These are phyloP conservation scores for Melanopsichium pennsylvanicum DNA, from an alignment of 1,284 basidiomycete genomes.

Conservation along the genomic window DNA sequence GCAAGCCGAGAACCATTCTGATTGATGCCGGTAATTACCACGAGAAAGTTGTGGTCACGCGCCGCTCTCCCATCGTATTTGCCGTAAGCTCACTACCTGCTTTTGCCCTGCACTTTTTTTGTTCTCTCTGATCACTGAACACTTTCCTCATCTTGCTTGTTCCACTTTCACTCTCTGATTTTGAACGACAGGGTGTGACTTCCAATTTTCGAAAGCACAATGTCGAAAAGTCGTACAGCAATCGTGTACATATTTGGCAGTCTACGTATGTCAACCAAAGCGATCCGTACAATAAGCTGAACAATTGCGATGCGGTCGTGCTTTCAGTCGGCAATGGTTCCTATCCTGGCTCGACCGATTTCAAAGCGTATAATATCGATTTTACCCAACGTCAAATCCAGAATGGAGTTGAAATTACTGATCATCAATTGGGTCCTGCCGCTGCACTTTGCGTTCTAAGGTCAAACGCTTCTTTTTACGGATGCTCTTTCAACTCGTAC, in stretches of 20 bases:
- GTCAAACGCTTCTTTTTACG: slow-evolving; percentile 30
- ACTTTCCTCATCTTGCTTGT: too few species aligned
- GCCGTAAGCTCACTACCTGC: slow-evolving; percentile 7
- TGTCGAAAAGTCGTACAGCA: neutral
- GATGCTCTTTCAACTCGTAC: slow-evolving; percentile 25
- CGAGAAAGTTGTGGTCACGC: slow-evolving; percentile 24
- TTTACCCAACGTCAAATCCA: slow-evolving; percentile 23
- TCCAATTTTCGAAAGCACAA: too few species aligned
- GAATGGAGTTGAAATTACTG: slow-evolving; percentile 12
- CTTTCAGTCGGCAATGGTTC: slow-evolving; percentile 18
- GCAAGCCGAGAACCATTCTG: slow-evolving; percentile 14
- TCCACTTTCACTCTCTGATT: too few species aligned
- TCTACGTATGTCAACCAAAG: slow-evolving; percentile 36
- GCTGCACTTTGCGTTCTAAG: slow-evolving; percentile 26
- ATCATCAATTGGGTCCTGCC: slow-evolving; percentile 30
- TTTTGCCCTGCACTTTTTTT: too few species aligned
- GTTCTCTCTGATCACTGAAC: neutral
- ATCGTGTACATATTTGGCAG: slow-evolving; percentile 34
- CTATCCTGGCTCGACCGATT: slow-evolving; percentile 8
- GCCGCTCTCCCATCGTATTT: slow-evolving; percentile 21
- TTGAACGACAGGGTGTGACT: slow-evolving; percentile 14
- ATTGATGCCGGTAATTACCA: slow-evolving; percentile 31
- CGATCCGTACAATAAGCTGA: neutral
- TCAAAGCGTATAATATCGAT: slow-evolving; percentile 44
- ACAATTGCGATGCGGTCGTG: slow-evolving; percentile 34